A percentile compares a stretch with the other conserved stretches of the same genome.
Conservation (phyloP, 2,329 filamentous ascomycete species). For the Calonectria fujianensis region DNA sequence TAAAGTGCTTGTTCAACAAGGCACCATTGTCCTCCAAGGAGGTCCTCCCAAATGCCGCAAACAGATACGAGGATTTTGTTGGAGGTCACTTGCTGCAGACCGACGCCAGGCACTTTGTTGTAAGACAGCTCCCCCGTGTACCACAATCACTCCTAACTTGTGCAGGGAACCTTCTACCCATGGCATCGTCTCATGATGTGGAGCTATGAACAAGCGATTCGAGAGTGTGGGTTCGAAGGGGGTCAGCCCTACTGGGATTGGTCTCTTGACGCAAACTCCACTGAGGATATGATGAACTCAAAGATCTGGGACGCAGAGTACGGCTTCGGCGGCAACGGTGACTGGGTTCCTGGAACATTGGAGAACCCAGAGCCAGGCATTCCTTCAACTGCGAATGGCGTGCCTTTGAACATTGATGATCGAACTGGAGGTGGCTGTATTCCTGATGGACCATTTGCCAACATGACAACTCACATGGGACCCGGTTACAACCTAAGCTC, state of each 20-base stretch:
- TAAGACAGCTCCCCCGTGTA: not conserved
- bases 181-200: not conserved
- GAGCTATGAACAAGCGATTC: not conserved
- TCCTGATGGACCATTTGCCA: not conserved
- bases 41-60: not conserved
- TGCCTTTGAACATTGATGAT: not conserved
- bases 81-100: not conserved
- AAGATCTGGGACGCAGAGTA: not conserved
- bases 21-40: not conserved
- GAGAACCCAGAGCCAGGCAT: not conserved
- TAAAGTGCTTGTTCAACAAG: not conserved
- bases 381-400: not conserved
- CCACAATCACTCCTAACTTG: not conserved
- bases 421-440: conserved; percentile 1
- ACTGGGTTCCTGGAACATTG: not conserved
- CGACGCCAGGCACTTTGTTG: not conserved
- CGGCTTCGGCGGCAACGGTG: conserved; percentile 8
- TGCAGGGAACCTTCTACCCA: not conserved
- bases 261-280: conserved; percentile 5
- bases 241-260: conserved; percentile 5
- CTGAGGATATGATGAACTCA: conserved; percentile 1
- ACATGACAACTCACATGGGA: not conserved
- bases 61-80: not conserved
- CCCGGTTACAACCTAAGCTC: not conserved
- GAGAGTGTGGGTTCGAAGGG: not conserved